A percentile compares a stretch with the other conserved stretches of the same genome.
These are phyloP conservation scores for Cladophialophora immunda DNA, from an alignment of 2,329 filamentous ascomycete species.

Conservation along the genomic window DNA sequence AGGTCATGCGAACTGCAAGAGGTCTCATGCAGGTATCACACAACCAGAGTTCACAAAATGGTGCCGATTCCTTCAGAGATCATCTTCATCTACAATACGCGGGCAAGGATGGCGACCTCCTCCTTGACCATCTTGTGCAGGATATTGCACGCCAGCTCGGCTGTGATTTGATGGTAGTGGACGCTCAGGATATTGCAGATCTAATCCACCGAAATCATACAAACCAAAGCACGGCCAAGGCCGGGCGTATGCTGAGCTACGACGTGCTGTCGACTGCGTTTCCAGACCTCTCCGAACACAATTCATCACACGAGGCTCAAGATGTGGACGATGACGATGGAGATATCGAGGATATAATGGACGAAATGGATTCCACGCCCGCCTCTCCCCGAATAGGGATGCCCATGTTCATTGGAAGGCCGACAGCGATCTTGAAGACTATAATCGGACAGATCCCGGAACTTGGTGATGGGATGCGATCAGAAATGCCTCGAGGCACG, in stretches of 20 bases:
- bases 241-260: conserved; percentile 39
- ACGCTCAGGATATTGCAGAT: conserved; percentile 57
- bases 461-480: conserved; percentile 5
- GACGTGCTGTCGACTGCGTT: conserved; percentile 35
- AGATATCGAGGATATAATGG: conserved; percentile 25
- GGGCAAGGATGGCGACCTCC: conserved; percentile 61
- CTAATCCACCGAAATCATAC: conserved; percentile 44
- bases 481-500: conserved; percentile 9
- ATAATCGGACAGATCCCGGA: conserved; percentile 32
- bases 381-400: conserved; percentile 27
- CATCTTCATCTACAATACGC: conserved; percentile 69
- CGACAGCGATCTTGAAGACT: conserved; percentile 33
- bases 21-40: conserved; percentile 33
- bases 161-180: conserved; percentile 53
- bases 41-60: conserved; percentile 46
- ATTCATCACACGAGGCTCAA: conserved; percentile 35
- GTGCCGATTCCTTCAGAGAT: conserved; percentile 61
- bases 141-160: conserved; percentile 67
- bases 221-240: conserved; percentile 20
- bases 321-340: conserved; percentile 26
- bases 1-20: conserved; percentile 37
- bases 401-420: conserved; percentile 35
- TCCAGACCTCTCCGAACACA: conserved; percentile 24
- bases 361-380: conserved; percentile 27
- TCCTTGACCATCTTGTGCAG: conserved; percentile 69